Evolutionary conservation across 371 early-diverging fungal species (phyloP), one percentile per base, ranked within the genome.

Genomic region (Circinella umbellata): DNA sequence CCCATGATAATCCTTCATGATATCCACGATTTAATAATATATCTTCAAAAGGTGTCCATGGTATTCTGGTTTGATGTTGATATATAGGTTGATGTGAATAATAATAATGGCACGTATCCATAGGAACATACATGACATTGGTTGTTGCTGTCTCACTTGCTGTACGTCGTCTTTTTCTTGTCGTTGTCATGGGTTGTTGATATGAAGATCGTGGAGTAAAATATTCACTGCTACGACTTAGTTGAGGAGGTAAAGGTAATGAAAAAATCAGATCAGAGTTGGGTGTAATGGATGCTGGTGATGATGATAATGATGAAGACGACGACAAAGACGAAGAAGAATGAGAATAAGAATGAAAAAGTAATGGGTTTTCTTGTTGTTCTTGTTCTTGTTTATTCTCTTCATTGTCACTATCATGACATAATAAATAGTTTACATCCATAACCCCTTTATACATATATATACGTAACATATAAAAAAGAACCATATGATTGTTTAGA

Each of bases 1-100:
- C 80, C 82, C 82, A 82, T 0, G 82, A 82, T 11, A 82, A 51
- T 3, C 82, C 82, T 71, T 80, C 75, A 3, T 75, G 71, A 64
- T 82, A 82, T 3, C 82, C 82, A 48, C 73, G 75, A 55, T 73
- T 70, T 46, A 82, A 72, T 27, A 82, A 62, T 18, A 63, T 67
- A 39, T 82, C 82, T 68, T 82, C 82, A 35, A 66, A 55, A 5
- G 80, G 82, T 18, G 80, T 75, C 82, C 82, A 82, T 18, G 82
- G 73, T 4, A 64, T 67, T 36, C 72, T 66, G 6, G 72, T 71
- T 35, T 6, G 42, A 42, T 42, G 42, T 2, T 51, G 51, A 51
- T 13, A 1, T 5, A 10, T 34, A 0, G 57, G 57, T 38, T 39
- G 38, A 17, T 37, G 67, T 37, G 5, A 17, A 8, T 38, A 39